These are phyloP conservation scores for Candida awuae DNA, from an alignment of 805 yeast genomes.

Conservation along the genomic window DNA sequence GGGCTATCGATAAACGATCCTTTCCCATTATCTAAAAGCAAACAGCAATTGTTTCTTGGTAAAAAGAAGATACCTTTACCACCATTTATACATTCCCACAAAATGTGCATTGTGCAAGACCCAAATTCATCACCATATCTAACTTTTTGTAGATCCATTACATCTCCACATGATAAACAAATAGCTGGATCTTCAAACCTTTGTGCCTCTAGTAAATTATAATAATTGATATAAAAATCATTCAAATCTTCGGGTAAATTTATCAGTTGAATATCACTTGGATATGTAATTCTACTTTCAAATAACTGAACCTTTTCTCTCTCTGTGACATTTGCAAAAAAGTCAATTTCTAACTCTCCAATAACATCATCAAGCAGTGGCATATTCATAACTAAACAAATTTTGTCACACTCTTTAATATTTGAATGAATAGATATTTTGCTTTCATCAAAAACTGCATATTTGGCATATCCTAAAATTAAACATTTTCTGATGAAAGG, in stretches of 20 bases:
- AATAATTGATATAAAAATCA: slow-evolving; percentile 53
- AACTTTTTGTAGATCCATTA: slow-evolving; percentile 57
- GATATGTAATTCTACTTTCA: slow-evolving; percentile 41
- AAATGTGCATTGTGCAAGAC: slow-evolving; percentile 69
- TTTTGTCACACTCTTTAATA: slow-evolving; percentile 43
- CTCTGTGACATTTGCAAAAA: slow-evolving; percentile 9
- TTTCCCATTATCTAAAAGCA: slow-evolving; percentile 60
- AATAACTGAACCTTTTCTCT: slow-evolving; percentile 11
- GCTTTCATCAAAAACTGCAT: slow-evolving; percentile 5
- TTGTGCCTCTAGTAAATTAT: slow-evolving; percentile 33
- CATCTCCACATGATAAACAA: slow-evolving; percentile 73
- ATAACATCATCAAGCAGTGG: slow-evolving; percentile 31
- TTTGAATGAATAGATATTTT: slow-evolving; percentile 10
- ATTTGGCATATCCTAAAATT: slow-evolving; percentile 37
- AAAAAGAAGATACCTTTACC: slow-evolving; percentile 64
- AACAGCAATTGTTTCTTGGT: slow-evolving; percentile 58
- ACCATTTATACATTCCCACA: slow-evolving; percentile 51
- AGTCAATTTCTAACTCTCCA: slow-evolving; percentile 10
- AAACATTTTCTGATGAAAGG: slow-evolving; percentile 61
- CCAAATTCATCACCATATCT: slow-evolving; percentile 54
- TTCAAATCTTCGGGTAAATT: slow-evolving; percentile 62
- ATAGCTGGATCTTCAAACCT: slow-evolving; percentile 67
- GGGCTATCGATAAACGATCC: slow-evolving; percentile 87
- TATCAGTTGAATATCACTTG: slow-evolving; percentile 55
- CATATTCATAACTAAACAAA: slow-evolving; percentile 43